phyloP scores from a whole-genome alignment of 2,329 filamentous ascomycete species.

The Epichloe sp. region DNA sequence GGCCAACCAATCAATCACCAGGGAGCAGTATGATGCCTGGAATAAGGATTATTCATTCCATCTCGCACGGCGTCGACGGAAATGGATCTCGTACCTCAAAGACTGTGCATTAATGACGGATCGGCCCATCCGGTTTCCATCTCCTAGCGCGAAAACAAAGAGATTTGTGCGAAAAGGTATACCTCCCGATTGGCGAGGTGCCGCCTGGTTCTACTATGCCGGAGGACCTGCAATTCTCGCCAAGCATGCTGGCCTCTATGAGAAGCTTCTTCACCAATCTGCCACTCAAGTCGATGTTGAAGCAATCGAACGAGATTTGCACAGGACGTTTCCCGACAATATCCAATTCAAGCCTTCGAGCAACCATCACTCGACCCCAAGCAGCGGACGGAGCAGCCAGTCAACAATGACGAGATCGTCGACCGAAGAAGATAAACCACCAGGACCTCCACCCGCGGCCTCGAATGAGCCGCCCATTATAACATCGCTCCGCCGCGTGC shows the following conservation, averaged over 20 bases:
- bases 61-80: slow-evolving; percentile 58
- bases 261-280: slow-evolving; percentile 48
- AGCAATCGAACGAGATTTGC: slow-evolving; percentile 84
- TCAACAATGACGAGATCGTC: slow-evolving; percentile 22
- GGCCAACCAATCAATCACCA: slow-evolving; percentile 62
- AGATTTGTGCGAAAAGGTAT: slow-evolving; percentile 87
- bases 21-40: slow-evolving; percentile 74
- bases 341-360: slow-evolving; percentile 64
- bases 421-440: slow-evolving; percentile 20
- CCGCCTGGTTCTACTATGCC: slow-evolving; percentile 94
- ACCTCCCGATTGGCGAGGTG: slow-evolving; percentile 85
- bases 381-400: slow-evolving; percentile 21
- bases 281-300: slow-evolving; percentile 67
- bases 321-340: slow-evolving; percentile 92
- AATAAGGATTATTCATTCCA: slow-evolving; percentile 62
- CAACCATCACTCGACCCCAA: slow-evolving; percentile 18
- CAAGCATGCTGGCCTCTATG: slow-evolving; percentile 66
- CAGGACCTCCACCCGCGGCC: slow-evolving; percentile 18
- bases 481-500: slow-evolving; percentile 65
- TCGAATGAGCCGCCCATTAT: slow-evolving; percentile 63
- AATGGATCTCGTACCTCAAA: slow-evolving; percentile 69
- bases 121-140: slow-evolving; percentile 64
- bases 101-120: slow-evolving; percentile 62
- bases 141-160: slow-evolving; percentile 71
- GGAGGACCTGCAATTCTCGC: slow-evolving; percentile 69